These are phyloP conservation scores for Trichophyton verrucosum DNA, from an alignment of 2,329 filamentous ascomycete species.

Conservation along the genomic window DNA sequence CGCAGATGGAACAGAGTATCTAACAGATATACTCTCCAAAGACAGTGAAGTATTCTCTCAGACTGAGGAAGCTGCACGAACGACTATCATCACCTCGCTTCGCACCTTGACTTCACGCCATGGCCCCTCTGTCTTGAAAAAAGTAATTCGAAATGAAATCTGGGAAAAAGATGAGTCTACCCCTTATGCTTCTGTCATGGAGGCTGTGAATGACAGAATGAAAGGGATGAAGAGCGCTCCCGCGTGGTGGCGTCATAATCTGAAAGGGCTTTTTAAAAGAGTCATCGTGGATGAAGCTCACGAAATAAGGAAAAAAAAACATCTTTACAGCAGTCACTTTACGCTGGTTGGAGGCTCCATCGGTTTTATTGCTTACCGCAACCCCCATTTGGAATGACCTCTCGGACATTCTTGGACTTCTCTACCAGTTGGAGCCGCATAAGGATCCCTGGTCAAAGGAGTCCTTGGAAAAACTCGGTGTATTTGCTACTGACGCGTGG, in stretches of 20 bases:
- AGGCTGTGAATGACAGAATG: not conserved
- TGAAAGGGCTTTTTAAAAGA: not conserved
- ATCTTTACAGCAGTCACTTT: not conserved
- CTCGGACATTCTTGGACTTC: not conserved
- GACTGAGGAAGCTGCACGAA: not conserved
- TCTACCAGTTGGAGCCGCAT: not conserved
- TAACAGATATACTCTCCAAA: not conserved
- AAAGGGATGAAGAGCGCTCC: not conserved
- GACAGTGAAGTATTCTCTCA: not conserved
- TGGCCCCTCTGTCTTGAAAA: not conserved
- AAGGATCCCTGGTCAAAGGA: not conserved
- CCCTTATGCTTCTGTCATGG: not conserved
- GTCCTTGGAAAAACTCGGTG: not conserved
- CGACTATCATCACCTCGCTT: not conserved
- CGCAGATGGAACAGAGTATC: not conserved
- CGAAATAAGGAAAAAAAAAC: not conserved
- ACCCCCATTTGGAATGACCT: constrained; percentile 5
- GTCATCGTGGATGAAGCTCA: constrained; percentile 5
- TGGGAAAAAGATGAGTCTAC: not conserved
- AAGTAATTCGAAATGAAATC: not conserved
- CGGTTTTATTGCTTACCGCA: not conserved
- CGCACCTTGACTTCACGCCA: not conserved
- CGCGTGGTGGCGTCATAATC: not conserved
- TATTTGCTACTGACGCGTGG: not conserved
- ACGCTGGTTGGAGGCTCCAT: not conserved